Evolutionary conservation across 768 basidiomycete genomes (phyloP), one percentile per base, ranked within the genome.

Genomic region (Royoungia palumana): DNA sequence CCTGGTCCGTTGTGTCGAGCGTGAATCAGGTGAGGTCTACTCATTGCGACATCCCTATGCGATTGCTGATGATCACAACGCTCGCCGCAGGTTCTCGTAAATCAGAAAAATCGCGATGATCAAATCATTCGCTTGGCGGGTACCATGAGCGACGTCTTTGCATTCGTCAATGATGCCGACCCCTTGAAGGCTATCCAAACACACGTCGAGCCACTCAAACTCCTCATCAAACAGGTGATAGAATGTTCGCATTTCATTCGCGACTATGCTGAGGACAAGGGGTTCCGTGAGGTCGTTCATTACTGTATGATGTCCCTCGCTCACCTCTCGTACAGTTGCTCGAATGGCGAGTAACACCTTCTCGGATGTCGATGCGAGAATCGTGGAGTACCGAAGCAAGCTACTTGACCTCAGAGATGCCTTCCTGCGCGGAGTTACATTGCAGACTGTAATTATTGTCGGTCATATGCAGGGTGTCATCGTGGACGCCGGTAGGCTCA

Each of bases 351-450:
- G 13, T 17, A 27, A 24, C 14, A 39, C 24, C 1, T 11, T 46
- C 25, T 46, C 44, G 11, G 46, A 47, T 14, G n/a, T 47, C 24
- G 46, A 47, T 17, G 11, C 7, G 3, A 47, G 28, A 27, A 47
- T 47, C 13, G 20, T n/a, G 2, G 17, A 22, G 2, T 48, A 41
- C 20, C 28, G 42, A 35, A 36, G 3, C 27, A 41, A 41, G 19
- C n/a, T 41, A 7, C 16, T 9, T 17, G 47, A 41, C n/a, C 39
- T 41, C 4, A 40, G 19, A 35, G 22, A 4, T 21, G 38, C 35
- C 4, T 37, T 46, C 24, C 19, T 36, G 38, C 17, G 25, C 2
- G 39, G 39, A 14, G 21, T 24, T 24, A 12, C 22, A 6, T 16
- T 40, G 3, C 21, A 37, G 35, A 24, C 16, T n/a, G 16, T 10